phyloP scores from a whole-genome alignment of 495 filamentous ascomycete genomes.

The Penicillium coprophilum region DNA sequence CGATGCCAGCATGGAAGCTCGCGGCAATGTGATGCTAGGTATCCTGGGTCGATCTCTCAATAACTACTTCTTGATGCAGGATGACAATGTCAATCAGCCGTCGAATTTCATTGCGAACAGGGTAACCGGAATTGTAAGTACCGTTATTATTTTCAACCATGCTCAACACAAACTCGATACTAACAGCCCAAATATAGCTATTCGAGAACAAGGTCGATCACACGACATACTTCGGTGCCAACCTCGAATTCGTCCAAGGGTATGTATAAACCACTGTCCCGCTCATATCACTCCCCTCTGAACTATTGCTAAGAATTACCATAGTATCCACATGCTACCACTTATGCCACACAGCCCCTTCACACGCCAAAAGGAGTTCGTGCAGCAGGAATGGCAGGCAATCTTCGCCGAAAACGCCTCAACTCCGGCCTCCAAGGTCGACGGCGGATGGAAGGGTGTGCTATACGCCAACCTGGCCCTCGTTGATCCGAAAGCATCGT shows the following conservation, averaged over 20 bases:
- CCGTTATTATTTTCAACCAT: background rate
- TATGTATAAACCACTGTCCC: conserved; percentile 22
- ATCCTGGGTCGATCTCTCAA: conserved; percentile 67
- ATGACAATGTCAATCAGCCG: conserved; percentile 73
- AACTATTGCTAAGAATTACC: conserved; percentile 8
- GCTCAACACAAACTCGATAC: background rate
- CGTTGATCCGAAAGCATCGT: conserved; percentile 67
- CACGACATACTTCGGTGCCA: conserved; percentile 85
- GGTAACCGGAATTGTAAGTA: conserved; percentile 76
- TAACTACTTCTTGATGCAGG: conserved; percentile 78
- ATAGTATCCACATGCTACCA: conserved; percentile 91
- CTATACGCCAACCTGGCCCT: conserved; percentile 80
- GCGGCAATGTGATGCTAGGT: conserved; percentile 81
- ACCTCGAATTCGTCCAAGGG: conserved; percentile 83
- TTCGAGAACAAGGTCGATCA: conserved; percentile 98
- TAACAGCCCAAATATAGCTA: conserved; percentile 45
- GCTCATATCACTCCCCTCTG: background rate
- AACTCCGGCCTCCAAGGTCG: conserved; percentile 55
- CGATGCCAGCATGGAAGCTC: conserved; percentile 78
- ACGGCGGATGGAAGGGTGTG: conserved; percentile 82
- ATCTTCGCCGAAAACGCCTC: conserved; percentile 59
- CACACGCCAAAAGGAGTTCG: conserved; percentile 67
- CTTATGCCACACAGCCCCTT: conserved; percentile 69
- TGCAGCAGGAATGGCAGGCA: conserved; percentile 79
- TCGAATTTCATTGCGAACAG: conserved; percentile 76